Evolutionary conservation across 2,329 filamentous ascomycete genomes (phyloP).

Genomic region (Xenoacremonium recifei): DNA sequence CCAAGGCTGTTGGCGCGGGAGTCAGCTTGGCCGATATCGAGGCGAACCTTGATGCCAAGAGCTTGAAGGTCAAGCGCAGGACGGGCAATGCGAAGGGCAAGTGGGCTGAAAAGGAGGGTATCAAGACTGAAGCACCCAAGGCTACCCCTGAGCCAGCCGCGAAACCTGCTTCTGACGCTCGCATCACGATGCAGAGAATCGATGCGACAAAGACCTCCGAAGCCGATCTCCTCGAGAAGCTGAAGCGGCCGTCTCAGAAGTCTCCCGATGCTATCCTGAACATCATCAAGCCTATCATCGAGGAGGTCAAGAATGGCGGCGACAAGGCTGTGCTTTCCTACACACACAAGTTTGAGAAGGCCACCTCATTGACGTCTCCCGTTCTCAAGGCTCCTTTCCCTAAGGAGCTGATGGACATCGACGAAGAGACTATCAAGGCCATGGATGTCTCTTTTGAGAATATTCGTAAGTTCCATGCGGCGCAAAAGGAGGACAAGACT

Average conservation of each 20-base stretch:
- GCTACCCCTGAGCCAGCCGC: slow-evolving; percentile 33
- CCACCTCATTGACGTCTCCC: slow-evolving; percentile 83
- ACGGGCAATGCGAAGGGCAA: slow-evolving; percentile 92
- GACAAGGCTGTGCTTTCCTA: slow-evolving; percentile 88
- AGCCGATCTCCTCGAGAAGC: slow-evolving; percentile 66
- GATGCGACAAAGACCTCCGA: slow-evolving; percentile 64
- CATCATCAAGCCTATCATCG: slow-evolving; percentile 88
- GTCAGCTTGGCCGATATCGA: slow-evolving; percentile 89
- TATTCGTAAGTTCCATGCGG: slow-evolving; percentile 89
- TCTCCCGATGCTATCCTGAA: slow-evolving; percentile 92
- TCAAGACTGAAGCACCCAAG: slow-evolving; percentile 43
- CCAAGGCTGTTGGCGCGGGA: slow-evolving; percentile 82
- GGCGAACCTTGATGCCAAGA: slow-evolving; percentile 89
- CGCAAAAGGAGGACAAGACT: slow-evolving; percentile 80
- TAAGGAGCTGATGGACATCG: slow-evolving; percentile 77
- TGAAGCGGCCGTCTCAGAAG: slow-evolving; percentile 89
- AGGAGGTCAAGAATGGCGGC: slow-evolving; percentile 78
- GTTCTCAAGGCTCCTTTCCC: slow-evolving; percentile 90
- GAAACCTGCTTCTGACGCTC: slow-evolving; percentile 39
- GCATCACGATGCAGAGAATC: slow-evolving; percentile 81
- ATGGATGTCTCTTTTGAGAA: slow-evolving; percentile 94
- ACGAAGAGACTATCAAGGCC: slow-evolving; percentile 81
- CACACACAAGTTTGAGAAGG: slow-evolving; percentile 98
- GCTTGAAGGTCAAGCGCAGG: slow-evolving; percentile 89
- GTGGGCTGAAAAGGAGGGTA: slow-evolving; percentile 82